A percentile compares a stretch with the other conserved stretches of the same genome.
phyloP scores from a whole-genome alignment of 352 stramenopile species.

The Pythium folliculosum region DNA sequence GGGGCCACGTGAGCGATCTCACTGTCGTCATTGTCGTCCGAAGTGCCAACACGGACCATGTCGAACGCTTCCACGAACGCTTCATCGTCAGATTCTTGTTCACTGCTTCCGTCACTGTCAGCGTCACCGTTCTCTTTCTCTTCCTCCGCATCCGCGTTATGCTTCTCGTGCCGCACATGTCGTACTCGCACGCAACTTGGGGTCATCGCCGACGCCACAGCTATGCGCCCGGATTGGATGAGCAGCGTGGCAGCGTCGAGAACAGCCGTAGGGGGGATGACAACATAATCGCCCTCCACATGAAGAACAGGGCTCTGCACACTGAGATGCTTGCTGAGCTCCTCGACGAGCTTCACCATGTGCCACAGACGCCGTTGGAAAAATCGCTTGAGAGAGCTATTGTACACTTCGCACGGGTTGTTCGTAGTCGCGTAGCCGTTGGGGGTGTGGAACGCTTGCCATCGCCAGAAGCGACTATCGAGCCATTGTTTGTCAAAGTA shows the following conservation, averaged over 20 bases:
- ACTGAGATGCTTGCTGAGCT: neutral
- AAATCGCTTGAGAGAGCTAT: slow-evolving; percentile 10
- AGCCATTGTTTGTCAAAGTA: slow-evolving; percentile 13
- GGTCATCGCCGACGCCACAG: neutral
- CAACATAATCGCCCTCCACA: neutral
- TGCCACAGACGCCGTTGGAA: slow-evolving; percentile 5
- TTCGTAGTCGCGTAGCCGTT: slow-evolving; percentile 9
- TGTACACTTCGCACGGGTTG: slow-evolving; percentile 15
- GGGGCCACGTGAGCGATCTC: neutral
- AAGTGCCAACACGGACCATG: neutral
- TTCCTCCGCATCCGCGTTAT: neutral
- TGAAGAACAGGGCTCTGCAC: neutral
- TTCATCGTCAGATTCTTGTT: neutral
- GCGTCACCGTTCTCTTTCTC: neutral
- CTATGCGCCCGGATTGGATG: neutral
- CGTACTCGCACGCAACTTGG: neutral
- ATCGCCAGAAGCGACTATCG: neutral
- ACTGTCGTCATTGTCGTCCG: neutral
- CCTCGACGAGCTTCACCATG: slow-evolving; percentile 7
- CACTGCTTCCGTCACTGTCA: neutral
- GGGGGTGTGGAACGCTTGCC: slow-evolving; percentile 9
- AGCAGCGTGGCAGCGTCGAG: neutral
- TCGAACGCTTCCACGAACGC: neutral
- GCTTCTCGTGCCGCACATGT: neutral
- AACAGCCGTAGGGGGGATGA: neutral